A percentile compares a stretch with the other conserved stretches of the same genome.
These are phyloP conservation scores for Maudiozyma pseudohumilis DNA, from an alignment of 805 yeast genomes.

Conservation along the genomic window DNA sequence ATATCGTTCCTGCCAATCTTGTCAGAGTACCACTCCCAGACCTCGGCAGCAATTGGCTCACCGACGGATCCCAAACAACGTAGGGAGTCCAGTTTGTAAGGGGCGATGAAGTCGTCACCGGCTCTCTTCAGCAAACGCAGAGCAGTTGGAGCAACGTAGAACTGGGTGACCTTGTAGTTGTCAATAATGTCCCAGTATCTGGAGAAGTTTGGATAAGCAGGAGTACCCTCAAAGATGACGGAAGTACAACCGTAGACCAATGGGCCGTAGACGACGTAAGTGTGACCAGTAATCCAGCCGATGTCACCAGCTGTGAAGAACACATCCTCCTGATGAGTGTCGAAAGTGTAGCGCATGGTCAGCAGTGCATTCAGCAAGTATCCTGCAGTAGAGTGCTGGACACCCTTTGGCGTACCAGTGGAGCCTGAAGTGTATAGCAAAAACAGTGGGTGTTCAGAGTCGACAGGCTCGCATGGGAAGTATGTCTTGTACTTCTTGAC, in stretches of 20 bases:
- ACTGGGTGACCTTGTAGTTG: constrained; percentile 61
- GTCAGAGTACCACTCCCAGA: constrained; percentile 80
- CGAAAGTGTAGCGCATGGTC: constrained; percentile 69
- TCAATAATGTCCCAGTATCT: constrained; percentile 75
- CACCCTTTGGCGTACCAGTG: constrained; percentile 84
- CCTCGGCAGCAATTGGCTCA: constrained; percentile 78
- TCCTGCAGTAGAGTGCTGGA: constrained; percentile 74
- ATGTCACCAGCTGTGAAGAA: constrained; percentile 84
- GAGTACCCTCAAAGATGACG: constrained; percentile 78
- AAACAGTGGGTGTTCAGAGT: constrained; percentile 74
- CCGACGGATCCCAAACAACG: constrained; percentile 76
- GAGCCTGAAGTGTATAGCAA: constrained; percentile 79
- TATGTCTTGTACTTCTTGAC: constrained; percentile 54
- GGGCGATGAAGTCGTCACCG: constrained; percentile 53
- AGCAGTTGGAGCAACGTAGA: constrained; percentile 81
- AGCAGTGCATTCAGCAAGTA: constrained; percentile 63
- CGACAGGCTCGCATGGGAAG: constrained; percentile 63
- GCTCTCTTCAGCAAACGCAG: constrained; percentile 66
- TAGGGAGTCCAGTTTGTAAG: constrained; percentile 52
- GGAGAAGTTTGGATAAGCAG: constrained; percentile 72
- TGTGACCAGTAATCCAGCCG: constrained; percentile 88
- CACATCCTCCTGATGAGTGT: constrained; percentile 62
- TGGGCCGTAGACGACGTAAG: constrained; percentile 78
- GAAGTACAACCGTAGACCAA: constrained; percentile 67
- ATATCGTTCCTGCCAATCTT: constrained; percentile 60